Percentiles rank a stretch among this genome's conserved stretches.
phyloP scores from a whole-genome alignment of 2,329 filamentous ascomycete genomes.

The Fusarium concolor region DNA sequence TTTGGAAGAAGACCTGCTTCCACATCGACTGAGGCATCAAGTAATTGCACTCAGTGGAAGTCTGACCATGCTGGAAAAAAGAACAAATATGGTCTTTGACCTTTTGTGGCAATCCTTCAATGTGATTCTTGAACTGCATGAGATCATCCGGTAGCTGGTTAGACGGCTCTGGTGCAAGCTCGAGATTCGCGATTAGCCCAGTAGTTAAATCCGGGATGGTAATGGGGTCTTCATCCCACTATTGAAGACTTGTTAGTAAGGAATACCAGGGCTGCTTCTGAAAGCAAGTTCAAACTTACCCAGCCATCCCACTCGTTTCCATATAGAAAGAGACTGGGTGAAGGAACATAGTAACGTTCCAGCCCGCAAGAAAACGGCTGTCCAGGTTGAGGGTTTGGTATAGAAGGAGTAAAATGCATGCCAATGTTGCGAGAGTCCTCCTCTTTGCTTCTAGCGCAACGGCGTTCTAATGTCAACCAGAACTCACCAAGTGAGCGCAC shows the following conservation, averaged over 20 bases:
- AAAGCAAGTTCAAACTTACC: background rate
- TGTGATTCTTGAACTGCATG: background rate
- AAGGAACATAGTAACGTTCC: constrained; percentile 9
- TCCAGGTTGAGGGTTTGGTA: background rate
- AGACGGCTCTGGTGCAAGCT: background rate
- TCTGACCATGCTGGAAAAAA: background rate
- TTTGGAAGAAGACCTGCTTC: constrained; percentile 5
- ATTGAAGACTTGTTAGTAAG: background rate
- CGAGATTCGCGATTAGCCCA: background rate
- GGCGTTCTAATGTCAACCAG: constrained; percentile 10
- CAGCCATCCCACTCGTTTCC: constrained; percentile 2
- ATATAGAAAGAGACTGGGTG: background rate
- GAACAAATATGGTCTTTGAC: background rate
- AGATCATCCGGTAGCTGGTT: background rate
- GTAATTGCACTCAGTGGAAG: background rate
- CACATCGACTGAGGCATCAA: constrained; percentile 1
- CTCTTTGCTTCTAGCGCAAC: background rate
- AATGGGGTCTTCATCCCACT: constrained; percentile 14
- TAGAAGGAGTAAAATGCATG: background rate
- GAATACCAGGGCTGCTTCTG: rapidly evolving
- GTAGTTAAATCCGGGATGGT: background rate
- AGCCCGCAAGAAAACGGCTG: background rate
- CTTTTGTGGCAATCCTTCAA: background rate
- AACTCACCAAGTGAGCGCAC: background rate
- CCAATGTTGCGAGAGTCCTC: background rate